Percentiles rank a stretch among this genome's conserved stretches.
Evolutionary conservation across 805 yeast species (phyloP).

Genomic region (Metschnikowia bowlesiae): DNA sequence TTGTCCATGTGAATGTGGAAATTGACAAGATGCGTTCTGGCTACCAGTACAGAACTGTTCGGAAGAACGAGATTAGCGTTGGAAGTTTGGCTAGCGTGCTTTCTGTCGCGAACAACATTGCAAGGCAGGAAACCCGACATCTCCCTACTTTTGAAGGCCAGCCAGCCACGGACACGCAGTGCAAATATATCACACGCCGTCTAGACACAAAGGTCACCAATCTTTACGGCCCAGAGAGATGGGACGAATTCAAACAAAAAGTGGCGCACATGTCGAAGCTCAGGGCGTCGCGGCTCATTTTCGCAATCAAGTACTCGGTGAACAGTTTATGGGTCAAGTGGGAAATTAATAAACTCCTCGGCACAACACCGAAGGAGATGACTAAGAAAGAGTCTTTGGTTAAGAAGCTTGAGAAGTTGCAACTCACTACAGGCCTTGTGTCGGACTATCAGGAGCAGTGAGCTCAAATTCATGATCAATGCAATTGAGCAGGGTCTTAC

Average conservation of each 20-base stretch:
- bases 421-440: background rate
- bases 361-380: constrained; percentile 14
- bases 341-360: constrained; percentile 28
- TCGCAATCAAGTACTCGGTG: constrained; percentile 27
- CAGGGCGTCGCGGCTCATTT: constrained; percentile 24
- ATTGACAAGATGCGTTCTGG: no score
- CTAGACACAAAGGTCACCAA: constrained; percentile 1
- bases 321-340: constrained; percentile 25
- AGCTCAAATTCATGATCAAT: background rate
- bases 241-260: constrained; percentile 7
- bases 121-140: background rate
- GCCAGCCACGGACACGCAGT: constrained; percentile 11
- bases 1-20: background rate
- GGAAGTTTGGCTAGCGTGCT: constrained; percentile 12
- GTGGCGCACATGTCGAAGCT: constrained; percentile 9
- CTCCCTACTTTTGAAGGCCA: no score
- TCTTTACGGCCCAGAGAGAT: constrained; percentile 8
- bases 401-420: background rate
- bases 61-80: background rate
- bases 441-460: background rate
- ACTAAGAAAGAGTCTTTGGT: background rate
- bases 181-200: background rate
- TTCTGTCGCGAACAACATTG: background rate
- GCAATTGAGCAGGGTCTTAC: no score
- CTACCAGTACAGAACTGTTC: no score